phyloP scores from a whole-genome alignment of 1,139 yeast species.

The Meyerozyma athensensis region DNA sequence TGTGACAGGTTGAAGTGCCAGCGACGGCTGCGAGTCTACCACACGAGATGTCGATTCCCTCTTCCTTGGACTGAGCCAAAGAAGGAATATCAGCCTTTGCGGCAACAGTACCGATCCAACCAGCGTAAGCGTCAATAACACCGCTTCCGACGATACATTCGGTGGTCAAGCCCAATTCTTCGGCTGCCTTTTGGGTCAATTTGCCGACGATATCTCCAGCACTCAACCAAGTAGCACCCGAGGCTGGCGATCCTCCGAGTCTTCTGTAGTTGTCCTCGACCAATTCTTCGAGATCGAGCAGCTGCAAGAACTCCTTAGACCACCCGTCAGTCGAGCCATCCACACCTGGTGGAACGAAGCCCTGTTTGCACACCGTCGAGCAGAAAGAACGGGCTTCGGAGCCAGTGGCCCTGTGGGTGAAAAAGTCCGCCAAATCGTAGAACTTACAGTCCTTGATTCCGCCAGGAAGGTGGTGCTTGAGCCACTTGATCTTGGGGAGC shows the following conservation, averaged over 20 bases:
- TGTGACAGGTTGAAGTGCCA: conserved; percentile 96
- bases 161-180: conserved; percentile 74
- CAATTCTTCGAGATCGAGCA: conserved; percentile 71
- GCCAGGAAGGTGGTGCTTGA: conserved; percentile 76
- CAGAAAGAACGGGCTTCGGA: conserved; percentile 82
- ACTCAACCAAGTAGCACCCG: conserved; percentile 66
- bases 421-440: conserved; percentile 85
- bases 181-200: conserved; percentile 64
- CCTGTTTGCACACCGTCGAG: conserved; percentile 93
- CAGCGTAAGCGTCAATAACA: conserved; percentile 96
- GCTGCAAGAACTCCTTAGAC: conserved; percentile 70
- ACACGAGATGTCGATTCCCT: conserved; percentile 52
- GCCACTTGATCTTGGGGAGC: conserved; percentile 94
- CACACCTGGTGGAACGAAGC: conserved; percentile 87
- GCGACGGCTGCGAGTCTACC: conserved; percentile 97
- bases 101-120: conserved; percentile 98
- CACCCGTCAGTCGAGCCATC: conserved; percentile 85
- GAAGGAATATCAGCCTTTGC: conserved; percentile 62
- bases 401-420: conserved; percentile 88
- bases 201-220: conserved; percentile 90
- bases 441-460: conserved; percentile 70
- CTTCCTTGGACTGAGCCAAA: conserved; percentile 32
- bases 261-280: conserved; percentile 69
- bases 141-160: conserved; percentile 88
- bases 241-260: conserved; percentile 78